Evolutionary conservation across 164 flowering plant species (phyloP).

Genomic region (Berberis vulgaris): DNA sequence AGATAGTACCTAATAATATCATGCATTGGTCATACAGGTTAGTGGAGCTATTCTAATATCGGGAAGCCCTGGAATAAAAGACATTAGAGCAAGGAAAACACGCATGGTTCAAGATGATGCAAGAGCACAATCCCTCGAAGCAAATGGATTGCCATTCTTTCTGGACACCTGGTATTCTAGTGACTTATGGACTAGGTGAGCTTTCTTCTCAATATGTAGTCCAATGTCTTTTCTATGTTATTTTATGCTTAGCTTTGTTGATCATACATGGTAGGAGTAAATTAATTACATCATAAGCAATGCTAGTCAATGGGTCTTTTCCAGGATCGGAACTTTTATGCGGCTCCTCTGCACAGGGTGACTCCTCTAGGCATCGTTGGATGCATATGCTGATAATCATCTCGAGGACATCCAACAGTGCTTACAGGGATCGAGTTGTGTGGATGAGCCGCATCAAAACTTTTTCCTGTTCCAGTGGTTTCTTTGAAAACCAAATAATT

Average conservation of each 20-base stretch:
- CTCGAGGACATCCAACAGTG: too few species aligned
- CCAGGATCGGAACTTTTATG: too few species aligned
- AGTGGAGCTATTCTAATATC: constrained; percentile 72
- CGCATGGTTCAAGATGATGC: constrained; percentile 72
- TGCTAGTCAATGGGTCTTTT: too few species aligned
- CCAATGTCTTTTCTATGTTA: not conserved
- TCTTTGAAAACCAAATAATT: too few species aligned
- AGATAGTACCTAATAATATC: constrained; percentile 1
- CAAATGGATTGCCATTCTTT: constrained; percentile 56
- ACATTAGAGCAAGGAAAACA: constrained; percentile 30
- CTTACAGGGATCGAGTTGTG: too few species aligned
- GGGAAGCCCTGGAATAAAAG: constrained; percentile 90
- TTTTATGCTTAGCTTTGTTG: not conserved
- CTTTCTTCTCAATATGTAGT: not conserved
- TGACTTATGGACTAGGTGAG: constrained; percentile 75
- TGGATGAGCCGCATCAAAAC: too few species aligned
- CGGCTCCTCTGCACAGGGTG: too few species aligned
- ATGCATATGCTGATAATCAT: too few species aligned
- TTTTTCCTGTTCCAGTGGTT: too few species aligned
- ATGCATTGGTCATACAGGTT: constrained; percentile 26
- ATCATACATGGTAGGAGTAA: not conserved
- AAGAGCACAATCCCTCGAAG: constrained; percentile 36
- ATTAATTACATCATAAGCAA: too few species aligned
- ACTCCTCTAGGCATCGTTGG: too few species aligned
- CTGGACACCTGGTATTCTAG: constrained; percentile 68